Evolutionary conservation across 2,329 filamentous ascomycete genomes (phyloP).

Genomic region (Ambrosiella beaveri): DNA sequence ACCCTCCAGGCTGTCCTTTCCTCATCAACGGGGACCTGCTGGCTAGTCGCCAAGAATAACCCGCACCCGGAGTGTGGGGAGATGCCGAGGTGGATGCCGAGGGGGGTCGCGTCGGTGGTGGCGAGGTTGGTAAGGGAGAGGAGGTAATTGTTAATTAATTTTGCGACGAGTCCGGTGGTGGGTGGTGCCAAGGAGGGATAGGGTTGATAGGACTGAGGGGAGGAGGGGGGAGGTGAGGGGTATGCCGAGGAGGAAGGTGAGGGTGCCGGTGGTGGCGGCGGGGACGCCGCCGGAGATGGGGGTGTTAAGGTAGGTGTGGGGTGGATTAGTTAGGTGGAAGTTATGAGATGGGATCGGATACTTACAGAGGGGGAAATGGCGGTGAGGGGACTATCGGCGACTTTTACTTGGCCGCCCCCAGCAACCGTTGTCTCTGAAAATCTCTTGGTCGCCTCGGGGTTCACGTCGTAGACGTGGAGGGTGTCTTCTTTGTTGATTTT

Average conservation of each 20-base stretch:
- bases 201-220: constrained; percentile 45
- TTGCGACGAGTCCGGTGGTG: constrained; percentile 74
- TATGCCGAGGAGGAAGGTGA: constrained; percentile 91
- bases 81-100: constrained; percentile 42
- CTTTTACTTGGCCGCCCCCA: constrained; percentile 25
- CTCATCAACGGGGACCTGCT: constrained; percentile 82
- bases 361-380: constrained; percentile 36
- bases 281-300: constrained; percentile 96
- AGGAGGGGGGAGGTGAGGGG: constrained; percentile 34
- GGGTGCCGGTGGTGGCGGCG: constrained; percentile 66
- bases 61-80: constrained; percentile 78
- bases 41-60: constrained; percentile 93
- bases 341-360: constrained; percentile 11
- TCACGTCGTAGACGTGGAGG: constrained; percentile 39
- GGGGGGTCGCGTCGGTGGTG: constrained; percentile 44
- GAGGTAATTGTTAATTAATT: constrained; percentile 94
- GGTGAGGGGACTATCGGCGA: constrained; percentile 21
- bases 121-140: constrained; percentile 81
- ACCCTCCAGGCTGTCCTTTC: constrained; percentile 49
- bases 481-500: constrained; percentile 35
- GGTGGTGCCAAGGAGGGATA: constrained; percentile 70
- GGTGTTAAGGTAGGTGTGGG: constrained; percentile 68
- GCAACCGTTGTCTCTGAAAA: constrained; percentile 29
- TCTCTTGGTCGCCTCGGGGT: constrained; percentile 28
- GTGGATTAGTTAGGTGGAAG: constrained; percentile 19